A percentile compares a stretch with the other conserved stretches of the same genome.
Evolutionary conservation across 202 grass and related monocot genomes (phyloP).

Genomic region (Saccharum hybrid): DNA sequence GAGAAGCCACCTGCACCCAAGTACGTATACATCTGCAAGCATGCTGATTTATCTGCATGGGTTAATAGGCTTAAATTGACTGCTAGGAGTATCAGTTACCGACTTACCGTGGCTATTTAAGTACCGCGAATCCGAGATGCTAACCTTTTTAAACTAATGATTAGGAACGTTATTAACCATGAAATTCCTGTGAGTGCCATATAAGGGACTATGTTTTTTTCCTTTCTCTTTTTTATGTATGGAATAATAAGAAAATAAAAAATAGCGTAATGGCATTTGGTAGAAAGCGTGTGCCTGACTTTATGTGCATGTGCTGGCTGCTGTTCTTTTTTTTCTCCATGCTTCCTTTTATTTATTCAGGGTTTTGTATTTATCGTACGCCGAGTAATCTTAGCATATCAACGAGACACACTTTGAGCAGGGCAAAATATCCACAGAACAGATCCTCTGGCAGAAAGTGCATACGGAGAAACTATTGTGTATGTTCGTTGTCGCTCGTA

Average conservation of each 20-base stretch:
- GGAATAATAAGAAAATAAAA: not conserved
- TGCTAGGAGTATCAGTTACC: not conserved
- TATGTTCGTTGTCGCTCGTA: conserved; percentile 41
- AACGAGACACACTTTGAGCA: conserved; percentile 29
- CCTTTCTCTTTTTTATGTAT: not conserved
- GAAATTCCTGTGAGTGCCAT: not conserved
- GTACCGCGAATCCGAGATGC: not conserved
- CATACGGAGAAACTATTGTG: conserved; percentile 34
- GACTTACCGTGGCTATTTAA: not conserved
- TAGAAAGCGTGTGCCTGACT: conserved; percentile 28
- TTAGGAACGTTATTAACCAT: not conserved
- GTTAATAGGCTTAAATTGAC: not conserved
- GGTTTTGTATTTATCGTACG: conserved; percentile 33
- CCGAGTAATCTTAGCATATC: conserved; percentile 40
- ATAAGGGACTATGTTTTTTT: not conserved
- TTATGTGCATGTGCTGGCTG: conserved; percentile 38
- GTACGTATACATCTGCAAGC: conserved; percentile 44
- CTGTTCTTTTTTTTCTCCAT: not conserved
- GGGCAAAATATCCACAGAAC: conserved; percentile 49
- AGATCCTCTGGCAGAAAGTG: conserved; percentile 59
- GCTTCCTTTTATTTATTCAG: not conserved
- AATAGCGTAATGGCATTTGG: conserved; percentile 28
- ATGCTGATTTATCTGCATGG: conserved; percentile 7
- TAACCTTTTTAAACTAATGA: not conserved
- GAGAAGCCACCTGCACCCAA: conserved; percentile 88